Evolutionary conservation across 208 protist genomes (phyloP).

Genomic region (Trypanosoma congolense): DNA sequence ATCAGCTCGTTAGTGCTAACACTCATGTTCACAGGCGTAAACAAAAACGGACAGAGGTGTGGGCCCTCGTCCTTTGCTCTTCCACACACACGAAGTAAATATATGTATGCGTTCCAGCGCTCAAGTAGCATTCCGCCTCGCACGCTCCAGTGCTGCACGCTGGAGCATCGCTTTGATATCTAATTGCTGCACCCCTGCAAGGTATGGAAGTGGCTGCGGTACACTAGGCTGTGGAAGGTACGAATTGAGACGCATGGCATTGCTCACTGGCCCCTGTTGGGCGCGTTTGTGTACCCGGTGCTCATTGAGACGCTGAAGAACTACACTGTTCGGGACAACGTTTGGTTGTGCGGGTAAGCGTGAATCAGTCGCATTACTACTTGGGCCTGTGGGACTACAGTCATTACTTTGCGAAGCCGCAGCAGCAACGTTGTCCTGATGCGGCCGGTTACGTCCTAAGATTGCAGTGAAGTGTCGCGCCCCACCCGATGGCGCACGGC

Average conservation of each 20-base stretch:
- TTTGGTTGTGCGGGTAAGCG: neutral
- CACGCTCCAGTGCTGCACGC: conserved; percentile 61
- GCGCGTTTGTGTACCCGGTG: conserved; percentile 16
- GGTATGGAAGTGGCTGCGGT: conserved; percentile 16
- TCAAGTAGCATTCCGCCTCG: conserved; percentile 30
- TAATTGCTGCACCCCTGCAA: conserved; percentile 13
- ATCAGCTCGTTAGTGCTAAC: no score
- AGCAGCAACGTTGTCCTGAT: neutral
- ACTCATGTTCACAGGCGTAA: no score
- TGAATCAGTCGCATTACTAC: conserved; percentile 4
- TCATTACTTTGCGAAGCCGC: neutral
- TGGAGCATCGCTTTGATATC: conserved; percentile 84
- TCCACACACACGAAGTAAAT: conserved; percentile 1
- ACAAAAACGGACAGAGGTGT: neutral
- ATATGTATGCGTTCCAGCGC: neutral
- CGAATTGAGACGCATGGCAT: conserved; percentile 32
- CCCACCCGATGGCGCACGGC: neutral
- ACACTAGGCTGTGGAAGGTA: conserved; percentile 31
- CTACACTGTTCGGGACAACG: neutral
- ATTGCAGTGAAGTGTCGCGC: neutral
- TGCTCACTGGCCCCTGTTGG: conserved; percentile 17
- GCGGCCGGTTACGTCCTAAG: neutral
- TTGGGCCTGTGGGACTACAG: neutral
- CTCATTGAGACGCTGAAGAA: neutral
- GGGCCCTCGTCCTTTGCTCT: neutral